Evolutionary conservation across 108 stramenopile species (phyloP), one percentile per base, ranked within the genome.

Genomic region (Fragilaria crotonensis): DNA sequence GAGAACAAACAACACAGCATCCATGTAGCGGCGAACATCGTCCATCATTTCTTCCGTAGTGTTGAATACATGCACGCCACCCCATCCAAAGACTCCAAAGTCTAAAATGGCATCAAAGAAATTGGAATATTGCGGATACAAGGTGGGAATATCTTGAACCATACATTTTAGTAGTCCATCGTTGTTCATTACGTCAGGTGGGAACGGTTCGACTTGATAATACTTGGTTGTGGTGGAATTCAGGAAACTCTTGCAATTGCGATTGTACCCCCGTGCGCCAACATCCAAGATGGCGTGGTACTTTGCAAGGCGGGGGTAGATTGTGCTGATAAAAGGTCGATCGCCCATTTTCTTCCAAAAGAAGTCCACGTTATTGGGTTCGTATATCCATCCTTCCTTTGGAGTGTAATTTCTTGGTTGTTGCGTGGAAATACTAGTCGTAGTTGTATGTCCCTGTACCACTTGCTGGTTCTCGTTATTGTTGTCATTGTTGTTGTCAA

Each of bases 331-430:
- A 55, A 55, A 55, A 14, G 54, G 54, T 32, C 54, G 54, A 55
- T 55, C 54, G 30, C 28, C 54, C 54, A 55, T 55, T 55, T 55
- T 55, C n/a, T 55, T 31, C 54, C 54, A 55, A 31, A 55, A 55
- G 54, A 31, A 45, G 11, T 31, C 31, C 14, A 55, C 54, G 23
- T 30, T 32, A 18, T 55, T 55, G 14, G 54, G 54, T 55, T 55
- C 54, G 20, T 55, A 55, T 17, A 55, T 31, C 54, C 54, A 55
- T 32, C 54, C 54, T 14, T 30, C 28, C 7, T 17, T 11, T 22
- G 54, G 54, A 41, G 36, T 41, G 7, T 41, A 7, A 41, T 41
- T 41, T 14, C 36, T 7, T 11, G 36, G 36, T 7, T 11, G 14
- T 41, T 7, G 36, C 14, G 14, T 11, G 7, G 36, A 11, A 41